Evolutionary conservation across 2,329 filamentous ascomycete genomes (phyloP).

Genomic region (Fusarium pseudocircinatum): DNA sequence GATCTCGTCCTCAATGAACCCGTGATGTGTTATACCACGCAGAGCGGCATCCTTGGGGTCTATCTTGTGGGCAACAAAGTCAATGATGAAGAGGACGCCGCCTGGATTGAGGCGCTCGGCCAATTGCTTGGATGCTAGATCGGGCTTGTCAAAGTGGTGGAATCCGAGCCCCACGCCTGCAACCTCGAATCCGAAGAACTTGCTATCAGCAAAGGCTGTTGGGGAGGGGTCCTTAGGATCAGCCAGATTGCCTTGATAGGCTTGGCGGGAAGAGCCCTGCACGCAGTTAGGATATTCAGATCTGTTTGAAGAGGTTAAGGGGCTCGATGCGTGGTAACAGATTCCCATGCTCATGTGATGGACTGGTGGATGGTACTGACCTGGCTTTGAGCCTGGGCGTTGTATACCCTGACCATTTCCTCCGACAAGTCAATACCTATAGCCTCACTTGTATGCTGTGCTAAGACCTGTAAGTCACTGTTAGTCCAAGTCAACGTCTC

Average conservation of each 20-base stretch:
- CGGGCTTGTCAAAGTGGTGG: slow-evolving; percentile 75
- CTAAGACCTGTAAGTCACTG: slow-evolving; percentile 32
- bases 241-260: slow-evolving; percentile 67
- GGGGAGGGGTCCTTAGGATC: slow-evolving; percentile 58
- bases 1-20: slow-evolving; percentile 71
- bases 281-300: slow-evolving; percentile 3
- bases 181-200: slow-evolving; percentile 76
- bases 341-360: not conserved
- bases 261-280: slow-evolving; percentile 58
- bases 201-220: slow-evolving; percentile 64
- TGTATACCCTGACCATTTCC: slow-evolving; percentile 76
- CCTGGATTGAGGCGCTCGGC: slow-evolving; percentile 70
- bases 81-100: slow-evolving; percentile 73
- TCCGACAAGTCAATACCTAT: slow-evolving; percentile 76
- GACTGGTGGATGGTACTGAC: slow-evolving; percentile 45
- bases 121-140: slow-evolving; percentile 66
- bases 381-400: slow-evolving; percentile 65
- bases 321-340: not conserved
- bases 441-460: slow-evolving; percentile 58
- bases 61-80: slow-evolving; percentile 68
- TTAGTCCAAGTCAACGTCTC: not conserved
- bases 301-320: not conserved
- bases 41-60: slow-evolving; percentile 35
- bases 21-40: slow-evolving; percentile 70
- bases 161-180: slow-evolving; percentile 70